Base-by-base conservation (phyloP, 768 basidiomycete species). In the Baorangia bicolor region DNA sequence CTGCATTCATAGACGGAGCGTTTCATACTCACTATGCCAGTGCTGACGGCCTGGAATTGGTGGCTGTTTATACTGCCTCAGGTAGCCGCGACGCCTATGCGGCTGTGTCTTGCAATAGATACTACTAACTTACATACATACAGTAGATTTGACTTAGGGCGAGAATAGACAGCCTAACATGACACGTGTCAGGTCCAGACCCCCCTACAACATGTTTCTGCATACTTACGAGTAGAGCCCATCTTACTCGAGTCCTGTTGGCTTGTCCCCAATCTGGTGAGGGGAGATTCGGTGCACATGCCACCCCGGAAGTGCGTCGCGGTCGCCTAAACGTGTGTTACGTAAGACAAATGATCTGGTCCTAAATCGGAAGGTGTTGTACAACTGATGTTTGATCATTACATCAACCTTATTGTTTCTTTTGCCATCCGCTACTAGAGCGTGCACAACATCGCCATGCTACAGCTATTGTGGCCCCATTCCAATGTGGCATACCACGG, bases 341-440 rank as follows among this genome's bases (percentile, higher is more conserved):
- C 33, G 5, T 23, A 44, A 49, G 20, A 56, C 41, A 62, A 62
- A 52, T 46, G 50, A 39, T 30, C 3, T 33, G 0, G 4, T 44
- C 67, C 65, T 2, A 55, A 65, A 33, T 45, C 25, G 53, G 69
- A 61, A 65, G 47, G 60, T 44, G 48, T 70, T 65, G 60, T 72
- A 37, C 27, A 12, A 21, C 46, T n/a, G 41, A 45, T 2, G 33
- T 55, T 52, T 37, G 47, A 52, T 49, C 46, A 4, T 45, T 37
- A 41, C 35, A 37, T 14, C 25, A 13, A 37, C 23, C 39, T 51
- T 65, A 57, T 66, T 66, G 65, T 66, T 35, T 49, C 20, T 13
- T 30, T 25, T 18, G 25, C 39, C 39, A 4, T 41, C 37, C 37
- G 27, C 30, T 38, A 8, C 33, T 27, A 13, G 16, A 25, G 5